Percentiles rank a stretch among this genome's conserved stretches.
These are phyloP conservation scores for Trichomonas gallinae DNA, from an alignment of 208 protist species.

Conservation along the genomic window DNA sequence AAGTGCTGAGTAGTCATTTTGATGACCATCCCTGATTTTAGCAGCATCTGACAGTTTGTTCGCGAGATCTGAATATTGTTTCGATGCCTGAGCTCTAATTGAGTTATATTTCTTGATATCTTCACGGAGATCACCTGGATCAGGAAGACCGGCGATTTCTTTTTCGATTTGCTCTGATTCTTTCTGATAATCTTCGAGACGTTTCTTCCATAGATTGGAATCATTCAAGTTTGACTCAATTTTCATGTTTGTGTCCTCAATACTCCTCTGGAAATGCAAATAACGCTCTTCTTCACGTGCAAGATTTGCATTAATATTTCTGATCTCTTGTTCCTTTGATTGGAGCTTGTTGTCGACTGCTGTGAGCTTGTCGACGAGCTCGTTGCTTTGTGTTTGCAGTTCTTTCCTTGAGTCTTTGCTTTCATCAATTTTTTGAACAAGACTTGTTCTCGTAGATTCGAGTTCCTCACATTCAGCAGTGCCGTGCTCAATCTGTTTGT, in stretches of 20 bases:
- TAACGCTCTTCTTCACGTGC: no score
- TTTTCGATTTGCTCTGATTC: neutral
- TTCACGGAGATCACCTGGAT: neutral
- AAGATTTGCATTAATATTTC: neutral
- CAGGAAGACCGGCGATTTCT: neutral
- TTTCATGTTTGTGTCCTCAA: neutral
- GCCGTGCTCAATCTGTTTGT: neutral
- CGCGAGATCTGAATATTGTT: neutral
- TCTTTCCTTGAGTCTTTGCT: no score
- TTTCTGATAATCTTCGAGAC: neutral
- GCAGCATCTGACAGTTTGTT: neutral
- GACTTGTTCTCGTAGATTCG: neutral
- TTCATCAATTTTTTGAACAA: neutral
- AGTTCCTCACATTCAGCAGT: neutral
- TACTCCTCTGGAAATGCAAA: no score
- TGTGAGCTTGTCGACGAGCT: neutral
- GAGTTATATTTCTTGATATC: neutral
- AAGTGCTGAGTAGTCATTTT: neutral
- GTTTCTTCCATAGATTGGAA: neutral
- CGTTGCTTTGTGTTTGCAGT: neutral
- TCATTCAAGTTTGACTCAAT: neutral
- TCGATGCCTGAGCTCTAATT: neutral
- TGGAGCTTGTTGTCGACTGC: neutral
- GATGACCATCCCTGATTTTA: neutral
- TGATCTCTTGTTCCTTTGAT: neutral